Conservation (phyloP, 148 eudicot species). For the Camellia sinensis region DNA sequence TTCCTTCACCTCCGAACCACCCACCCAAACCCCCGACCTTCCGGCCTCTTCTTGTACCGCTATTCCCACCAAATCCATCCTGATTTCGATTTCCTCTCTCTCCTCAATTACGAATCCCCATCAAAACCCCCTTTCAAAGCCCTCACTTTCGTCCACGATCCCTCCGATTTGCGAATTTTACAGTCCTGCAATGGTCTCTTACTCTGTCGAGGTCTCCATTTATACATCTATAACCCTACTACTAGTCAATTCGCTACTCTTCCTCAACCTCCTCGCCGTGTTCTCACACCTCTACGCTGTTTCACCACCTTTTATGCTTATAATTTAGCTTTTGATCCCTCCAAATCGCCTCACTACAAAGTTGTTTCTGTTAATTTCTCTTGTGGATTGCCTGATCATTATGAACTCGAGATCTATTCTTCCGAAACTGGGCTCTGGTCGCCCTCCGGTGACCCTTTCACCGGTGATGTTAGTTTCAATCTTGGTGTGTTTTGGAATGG, state of each 20-base stretch:
- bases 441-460: not conserved
- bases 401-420: constrained; percentile 9
- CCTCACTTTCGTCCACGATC: not conserved
- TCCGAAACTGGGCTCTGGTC: constrained; percentile 12
- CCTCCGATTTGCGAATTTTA: not conserved
- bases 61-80: too few species aligned
- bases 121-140: not conserved
- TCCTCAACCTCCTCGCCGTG: not conserved
- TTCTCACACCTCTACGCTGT: too few species aligned
- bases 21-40: not conserved
- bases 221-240: constrained; percentile 18
- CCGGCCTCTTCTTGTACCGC: too few species aligned
- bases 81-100: too few species aligned
- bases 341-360: constrained; percentile 17
- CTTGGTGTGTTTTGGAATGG: constrained; percentile 20
- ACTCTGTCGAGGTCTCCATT: not conserved
- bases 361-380: constrained; percentile 3
- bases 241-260: constrained; percentile 9
- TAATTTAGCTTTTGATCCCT: constrained; percentile 15
- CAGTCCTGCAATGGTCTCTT: constrained; percentile 18
- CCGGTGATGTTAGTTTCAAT: not conserved
- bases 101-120: not conserved
- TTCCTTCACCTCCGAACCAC: too few species aligned
- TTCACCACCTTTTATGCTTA: not conserved
- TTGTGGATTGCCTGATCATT: too few species aligned